Percentiles rank a stretch among this genome's conserved stretches.
Evolutionary conservation across 73 alveolate genomes (phyloP).

Genomic region (Blepharisma japonicum): DNA sequence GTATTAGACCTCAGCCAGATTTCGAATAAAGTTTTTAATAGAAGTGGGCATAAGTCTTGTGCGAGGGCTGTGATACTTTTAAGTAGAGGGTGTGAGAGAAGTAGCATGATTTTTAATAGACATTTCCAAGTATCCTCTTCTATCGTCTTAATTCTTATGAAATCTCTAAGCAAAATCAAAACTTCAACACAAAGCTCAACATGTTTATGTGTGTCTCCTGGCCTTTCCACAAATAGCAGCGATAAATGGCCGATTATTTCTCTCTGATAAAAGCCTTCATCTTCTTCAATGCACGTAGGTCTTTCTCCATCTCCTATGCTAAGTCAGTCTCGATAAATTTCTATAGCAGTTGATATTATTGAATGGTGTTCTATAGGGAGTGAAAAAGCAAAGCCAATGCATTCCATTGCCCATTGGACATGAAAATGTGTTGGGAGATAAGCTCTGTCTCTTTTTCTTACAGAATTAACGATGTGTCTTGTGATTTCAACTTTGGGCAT

Average conservation of each 20-base stretch:
- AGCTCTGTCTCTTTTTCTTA: not conserved
- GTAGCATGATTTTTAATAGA: constrained; percentile 11
- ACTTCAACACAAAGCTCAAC: not conserved
- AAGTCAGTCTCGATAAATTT: constrained; percentile 17
- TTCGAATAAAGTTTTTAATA: not conserved
- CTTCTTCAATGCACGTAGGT: not conserved
- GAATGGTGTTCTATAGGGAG: constrained; percentile 15
- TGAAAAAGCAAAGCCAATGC: not conserved
- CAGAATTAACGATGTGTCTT: constrained; percentile 1
- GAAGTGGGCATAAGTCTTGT: not conserved
- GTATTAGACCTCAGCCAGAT: constrained; percentile 18
- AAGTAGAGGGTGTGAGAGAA: not conserved
- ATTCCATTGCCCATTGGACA: constrained; percentile 27
- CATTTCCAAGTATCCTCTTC: not conserved
- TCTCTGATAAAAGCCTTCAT: constrained; percentile 6
- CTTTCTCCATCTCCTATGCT: not conserved
- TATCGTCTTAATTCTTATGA: not conserved
- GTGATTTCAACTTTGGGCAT: not conserved
- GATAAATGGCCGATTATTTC: constrained; percentile 12
- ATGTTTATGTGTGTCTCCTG: not conserved
- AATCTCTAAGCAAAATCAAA: not conserved
- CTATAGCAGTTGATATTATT: not conserved
- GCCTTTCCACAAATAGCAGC: not conserved
- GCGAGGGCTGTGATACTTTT: not conserved
- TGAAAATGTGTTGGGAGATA: not conserved